These are phyloP conservation scores for Theobroma grandiflorum DNA, from an alignment of 441 rosid genomes.

Conservation along the genomic window DNA sequence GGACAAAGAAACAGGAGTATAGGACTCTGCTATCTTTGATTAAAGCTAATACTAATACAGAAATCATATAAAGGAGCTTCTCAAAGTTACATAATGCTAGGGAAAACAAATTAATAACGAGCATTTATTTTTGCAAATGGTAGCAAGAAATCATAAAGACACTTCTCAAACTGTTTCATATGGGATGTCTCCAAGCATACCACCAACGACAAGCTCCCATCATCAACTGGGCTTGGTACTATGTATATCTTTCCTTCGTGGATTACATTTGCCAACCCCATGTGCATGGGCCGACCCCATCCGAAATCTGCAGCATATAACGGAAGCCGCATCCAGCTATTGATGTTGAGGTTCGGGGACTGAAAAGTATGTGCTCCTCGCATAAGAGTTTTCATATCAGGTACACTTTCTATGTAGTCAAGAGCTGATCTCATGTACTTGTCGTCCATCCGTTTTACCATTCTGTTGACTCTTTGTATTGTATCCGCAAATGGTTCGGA, in stretches of 20 bases:
- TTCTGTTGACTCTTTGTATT: background rate
- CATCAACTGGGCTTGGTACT: background rate
- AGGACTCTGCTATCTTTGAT: too few relatives aligned
- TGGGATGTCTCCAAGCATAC: background rate
- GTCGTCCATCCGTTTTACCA: slow-evolving; percentile 12
- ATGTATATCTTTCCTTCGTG: background rate
- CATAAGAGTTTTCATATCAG: background rate
- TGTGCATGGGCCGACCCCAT: background rate
- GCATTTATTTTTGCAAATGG: too few relatives aligned
- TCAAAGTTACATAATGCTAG: too few relatives aligned
- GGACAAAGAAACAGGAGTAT: too few relatives aligned
- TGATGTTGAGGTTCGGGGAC: background rate
- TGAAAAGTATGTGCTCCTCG: background rate
- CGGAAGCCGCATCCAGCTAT: too few relatives aligned
- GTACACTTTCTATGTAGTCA: slow-evolving; percentile 27
- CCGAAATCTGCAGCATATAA: background rate
- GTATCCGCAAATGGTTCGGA: background rate
- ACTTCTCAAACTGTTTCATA: background rate
- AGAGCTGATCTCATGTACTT: slow-evolving; percentile 43
- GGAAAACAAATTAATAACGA: too few relatives aligned
- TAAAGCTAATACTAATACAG: too few relatives aligned
- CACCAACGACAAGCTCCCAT: background rate
- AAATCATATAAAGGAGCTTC: too few relatives aligned
- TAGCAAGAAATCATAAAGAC: background rate
- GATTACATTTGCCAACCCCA: background rate